Evolutionary conservation across 2,329 filamentous ascomycete genomes (phyloP).

Genomic region (Hypomyces perniciosus): DNA sequence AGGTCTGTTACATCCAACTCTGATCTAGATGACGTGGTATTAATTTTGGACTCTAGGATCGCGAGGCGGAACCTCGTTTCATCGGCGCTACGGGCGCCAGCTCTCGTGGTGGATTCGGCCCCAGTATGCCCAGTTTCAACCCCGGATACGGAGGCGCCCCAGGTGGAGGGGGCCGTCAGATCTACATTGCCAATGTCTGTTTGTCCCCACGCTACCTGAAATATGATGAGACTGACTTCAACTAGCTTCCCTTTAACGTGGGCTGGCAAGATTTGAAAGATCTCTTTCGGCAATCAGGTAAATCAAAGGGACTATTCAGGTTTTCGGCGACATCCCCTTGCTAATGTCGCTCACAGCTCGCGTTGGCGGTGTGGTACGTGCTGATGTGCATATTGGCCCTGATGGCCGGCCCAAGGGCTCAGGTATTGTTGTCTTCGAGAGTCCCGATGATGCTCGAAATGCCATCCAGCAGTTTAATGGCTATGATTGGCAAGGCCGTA

Average conservation of each 20-base stretch:
- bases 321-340: background rate
- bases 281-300: constrained; percentile 95
- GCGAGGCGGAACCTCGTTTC: constrained; percentile 96
- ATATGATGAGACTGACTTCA: constrained; percentile 16
- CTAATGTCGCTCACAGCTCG: constrained; percentile 33
- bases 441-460: constrained; percentile 86
- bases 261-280: constrained; percentile 99
- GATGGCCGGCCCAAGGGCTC: constrained; percentile 95
- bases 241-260: constrained; percentile 89
- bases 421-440: constrained; percentile 95
- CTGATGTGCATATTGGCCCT: constrained; percentile 87
- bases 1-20: constrained; percentile 53
- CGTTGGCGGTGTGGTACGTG: constrained; percentile 78
- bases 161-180: constrained; percentile 66
- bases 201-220: constrained; percentile 11
- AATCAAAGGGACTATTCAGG: constrained; percentile 33
- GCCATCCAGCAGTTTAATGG: constrained; percentile 98
- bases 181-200: constrained; percentile 98
- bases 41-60: constrained; percentile 57
- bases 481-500: constrained; percentile 94
- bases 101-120: constrained; percentile 54
- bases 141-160: constrained; percentile 47
- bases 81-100: constrained; percentile 63
- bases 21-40: background rate
- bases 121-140: constrained; percentile 48